Evolutionary conservation across 371 early-diverging fungal genomes (phyloP), one percentile per base, ranked within the genome.

Genomic region (Entomophthora muscae): DNA sequence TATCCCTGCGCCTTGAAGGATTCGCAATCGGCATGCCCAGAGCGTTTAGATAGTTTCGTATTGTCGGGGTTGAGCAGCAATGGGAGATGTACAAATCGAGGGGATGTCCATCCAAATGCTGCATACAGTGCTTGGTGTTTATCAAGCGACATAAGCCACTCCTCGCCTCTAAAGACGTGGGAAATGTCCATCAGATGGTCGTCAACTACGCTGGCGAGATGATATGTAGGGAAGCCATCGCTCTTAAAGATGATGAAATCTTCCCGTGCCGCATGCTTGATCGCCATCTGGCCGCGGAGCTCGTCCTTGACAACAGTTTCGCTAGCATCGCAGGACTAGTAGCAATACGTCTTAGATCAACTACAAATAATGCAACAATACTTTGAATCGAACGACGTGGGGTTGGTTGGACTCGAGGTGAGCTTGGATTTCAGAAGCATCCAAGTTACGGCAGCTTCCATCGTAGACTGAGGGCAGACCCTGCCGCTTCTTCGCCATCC

Each of bases 191-290:
- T 94, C 22, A 78, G 57, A 66, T 90, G 86, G 66, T 96, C 96
- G 68, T 96, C 96, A 0, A 94, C 89, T 0, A 93, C 95, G 67
- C 91, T 93, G 3, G 96, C 96, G 29, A 96, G 75, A 68, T 96
- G 96, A 69, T 96, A 96, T 0, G 96, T 96, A 0, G 96, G 93
- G 55, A 77, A 81, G 1, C 94, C 94, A 70, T 93, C 93, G 65
- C 91, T 86, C 69, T 96, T 96, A 59, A 96, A 69, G 32, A 96
- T 67, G 56, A 96, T 84, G 2, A 85, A 78, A 69, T 96, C 96
- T 63, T 94, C 94, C n/a, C 89, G 75, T 1, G 78, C 77, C 32
- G 78, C 77, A 65, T 88, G 81, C 12, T 75, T 72, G 51, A 94
- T 86, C 32, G 73, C 71, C 57, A 92, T 75, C 7, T 70, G 69